phyloP scores from a whole-genome alignment of 176 grass and related monocot genomes.

The Carex kokanica region DNA sequence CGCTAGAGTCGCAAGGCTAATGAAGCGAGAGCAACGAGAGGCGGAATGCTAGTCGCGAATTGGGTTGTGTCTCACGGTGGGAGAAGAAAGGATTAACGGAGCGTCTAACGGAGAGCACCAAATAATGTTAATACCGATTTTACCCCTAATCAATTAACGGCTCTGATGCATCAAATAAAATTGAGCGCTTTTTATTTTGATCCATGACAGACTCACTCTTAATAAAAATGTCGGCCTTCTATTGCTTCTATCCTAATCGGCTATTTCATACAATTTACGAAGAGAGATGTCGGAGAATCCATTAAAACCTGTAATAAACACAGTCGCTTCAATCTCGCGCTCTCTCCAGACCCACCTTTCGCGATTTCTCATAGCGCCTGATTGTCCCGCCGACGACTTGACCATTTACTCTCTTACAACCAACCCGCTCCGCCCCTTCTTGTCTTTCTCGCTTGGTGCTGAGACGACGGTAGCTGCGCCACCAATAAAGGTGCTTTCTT shows the following conservation, averaged over 20 bases:
- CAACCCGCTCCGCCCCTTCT: not conserved
- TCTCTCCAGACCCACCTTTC: constrained; percentile 41
- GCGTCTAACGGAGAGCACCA: too few relatives aligned
- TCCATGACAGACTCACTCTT: too few relatives aligned
- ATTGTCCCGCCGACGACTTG: not conserved
- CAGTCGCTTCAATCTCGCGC: constrained; percentile 28
- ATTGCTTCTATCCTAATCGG: not conserved
- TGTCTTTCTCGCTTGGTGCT: constrained; percentile 6
- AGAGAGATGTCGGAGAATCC: constrained; percentile 31
- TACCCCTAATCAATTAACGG: too few relatives aligned
- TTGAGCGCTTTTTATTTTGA: too few relatives aligned
- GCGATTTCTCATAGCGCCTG: constrained; percentile 29
- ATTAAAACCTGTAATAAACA: constrained; percentile 20
- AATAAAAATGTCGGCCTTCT: too few relatives aligned
- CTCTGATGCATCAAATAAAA: too few relatives aligned
- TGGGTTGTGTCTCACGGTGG: too few relatives aligned
- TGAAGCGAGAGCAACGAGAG: too few relatives aligned
- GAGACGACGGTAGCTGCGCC: not conserved
- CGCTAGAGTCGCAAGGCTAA: too few relatives aligned
- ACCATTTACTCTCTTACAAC: not conserved
- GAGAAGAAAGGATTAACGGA: too few relatives aligned
- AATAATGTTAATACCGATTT: too few relatives aligned
- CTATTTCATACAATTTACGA: not conserved
- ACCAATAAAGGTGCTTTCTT: constrained; percentile 21
- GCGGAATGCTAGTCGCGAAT: too few relatives aligned